Evolutionary conservation across 2,329 filamentous ascomycete genomes (phyloP), one percentile per base, ranked within the genome.

Genomic region (Graphium sp.): DNA sequence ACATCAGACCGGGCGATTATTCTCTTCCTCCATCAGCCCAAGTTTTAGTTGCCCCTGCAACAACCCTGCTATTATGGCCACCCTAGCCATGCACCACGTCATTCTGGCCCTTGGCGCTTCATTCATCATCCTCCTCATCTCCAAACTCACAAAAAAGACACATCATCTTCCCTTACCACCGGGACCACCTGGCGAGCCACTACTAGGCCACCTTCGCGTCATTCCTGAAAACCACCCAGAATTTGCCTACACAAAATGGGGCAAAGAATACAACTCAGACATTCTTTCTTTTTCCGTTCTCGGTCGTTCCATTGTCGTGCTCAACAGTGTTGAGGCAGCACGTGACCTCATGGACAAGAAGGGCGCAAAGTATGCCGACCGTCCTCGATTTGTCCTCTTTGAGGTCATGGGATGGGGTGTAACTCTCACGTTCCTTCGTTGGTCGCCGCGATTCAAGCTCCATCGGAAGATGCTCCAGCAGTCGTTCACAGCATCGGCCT

Each of bases 231-330:
- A 45, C 28, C 44, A 42, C 24, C 45, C 48, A 4, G 46, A 48
- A 18, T 41, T 43, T 25, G 38, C 39, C 5, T 50, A 47, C 30
- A 43, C 45, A 33, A 31, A 33, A 22, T 46, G 43, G 43, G 43
- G 41, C 2, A 33, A 40, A 9, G 33, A 48, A 77, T 49, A 78
- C 78, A 47, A 70, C 2, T 48, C 51, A 21, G 53, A 57, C 26
- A 49, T 57, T 0, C 49, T 56, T 7, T 55, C 52, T 32, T 46
- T 57, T 9, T 52, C 55, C 26, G 39, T 55, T n/a, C 52, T 53
- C 0, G 50, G 52, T 4, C 55, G 50, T 2, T 49, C 52, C 0
- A 56, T 53, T 5, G 50, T 58, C 27, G 37, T 57, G 5, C 40
- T 57, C 2, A 53, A 53, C 2, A 56, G 53, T 0, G 53, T 52